Percentiles rank a stretch among this genome's conserved stretches.
These are phyloP conservation scores for Peniophora sp. DNA, from an alignment of 1,284 basidiomycete species.

Conservation along the genomic window DNA sequence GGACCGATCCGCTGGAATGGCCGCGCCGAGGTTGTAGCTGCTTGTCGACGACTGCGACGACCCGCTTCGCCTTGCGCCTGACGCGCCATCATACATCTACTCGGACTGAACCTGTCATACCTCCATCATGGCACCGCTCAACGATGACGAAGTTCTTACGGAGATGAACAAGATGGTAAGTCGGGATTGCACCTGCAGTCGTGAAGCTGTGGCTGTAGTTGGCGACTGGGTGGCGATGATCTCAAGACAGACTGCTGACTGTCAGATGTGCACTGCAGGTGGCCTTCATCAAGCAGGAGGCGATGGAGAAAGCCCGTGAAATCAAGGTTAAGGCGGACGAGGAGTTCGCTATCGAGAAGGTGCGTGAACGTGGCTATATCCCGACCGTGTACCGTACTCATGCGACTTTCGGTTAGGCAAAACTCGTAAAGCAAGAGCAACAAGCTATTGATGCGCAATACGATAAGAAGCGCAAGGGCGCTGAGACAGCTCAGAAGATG, in stretches of 20 bases:
- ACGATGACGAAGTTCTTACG: conserved; percentile 92
- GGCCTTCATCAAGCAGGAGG: conserved; percentile 95
- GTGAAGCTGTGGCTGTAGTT: not conserved
- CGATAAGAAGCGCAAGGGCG: conserved; percentile 92
- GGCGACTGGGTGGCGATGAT: not conserved
- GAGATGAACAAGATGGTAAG: conserved; percentile 99
- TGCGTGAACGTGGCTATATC: conserved; percentile 18
- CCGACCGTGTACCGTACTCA: not conserved
- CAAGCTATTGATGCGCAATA: conserved; percentile 86
- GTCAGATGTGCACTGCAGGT: conserved; percentile 45
- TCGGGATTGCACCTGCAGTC: not conserved
- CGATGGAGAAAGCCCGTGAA: conserved; percentile 93
- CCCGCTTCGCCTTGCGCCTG: no score
- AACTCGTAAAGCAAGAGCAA: conserved; percentile 91
- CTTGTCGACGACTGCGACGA: no score
- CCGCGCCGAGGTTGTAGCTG: no score
- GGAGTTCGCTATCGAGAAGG: conserved; percentile 97
- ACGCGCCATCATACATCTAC: no score
- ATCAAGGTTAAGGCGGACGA: conserved; percentile 95
- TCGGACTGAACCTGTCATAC: not conserved
- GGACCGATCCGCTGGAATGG: no score
- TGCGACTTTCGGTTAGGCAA: conserved; percentile 51
- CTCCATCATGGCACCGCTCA: conserved; percentile 62
- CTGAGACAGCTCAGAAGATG: conserved; percentile 94
- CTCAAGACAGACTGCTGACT: not conserved